A percentile compares a stretch with the other conserved stretches of the same genome.
Conservation (phyloP, 2,329 filamentous ascomycete genomes). For the Arthrobotrys musiformis region DNA sequence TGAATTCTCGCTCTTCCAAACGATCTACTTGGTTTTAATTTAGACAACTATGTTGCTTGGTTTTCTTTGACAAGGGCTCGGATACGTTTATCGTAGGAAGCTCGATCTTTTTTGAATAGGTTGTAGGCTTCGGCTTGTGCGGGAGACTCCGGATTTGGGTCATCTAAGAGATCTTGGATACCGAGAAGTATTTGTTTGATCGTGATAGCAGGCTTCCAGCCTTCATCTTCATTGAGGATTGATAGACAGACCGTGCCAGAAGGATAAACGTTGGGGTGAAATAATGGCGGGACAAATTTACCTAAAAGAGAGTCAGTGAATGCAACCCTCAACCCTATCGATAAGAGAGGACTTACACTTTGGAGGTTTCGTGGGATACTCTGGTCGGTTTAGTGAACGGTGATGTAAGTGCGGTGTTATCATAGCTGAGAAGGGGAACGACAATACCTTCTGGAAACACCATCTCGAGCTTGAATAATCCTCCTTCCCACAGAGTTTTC, state of each 20-base stretch:
- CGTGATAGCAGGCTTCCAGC: slow-evolving; percentile 98
- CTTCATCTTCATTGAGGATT: slow-evolving; percentile 97
- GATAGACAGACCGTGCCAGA: slow-evolving; percentile 97
- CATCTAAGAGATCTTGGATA: slow-evolving; percentile 93
- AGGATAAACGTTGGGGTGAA: slow-evolving; percentile 98
- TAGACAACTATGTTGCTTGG: slow-evolving; percentile 28
- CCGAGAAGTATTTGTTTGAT: slow-evolving; percentile 97
- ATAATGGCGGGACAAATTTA: slow-evolving; percentile 95
- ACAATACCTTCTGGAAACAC: slow-evolving; percentile 87
- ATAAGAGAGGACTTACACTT: slow-evolving; percentile 76
- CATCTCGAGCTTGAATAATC: slow-evolving; percentile 92
- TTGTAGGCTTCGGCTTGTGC: slow-evolving; percentile 98
- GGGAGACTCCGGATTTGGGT: slow-evolving; percentile 95
- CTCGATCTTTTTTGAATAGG: slow-evolving; percentile 88
- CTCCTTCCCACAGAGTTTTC: slow-evolving; percentile 98
- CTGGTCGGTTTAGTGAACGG: slow-evolving; percentile 65
- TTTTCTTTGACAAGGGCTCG: slow-evolving; percentile 77
- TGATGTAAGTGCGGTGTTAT: slow-evolving; percentile 24
- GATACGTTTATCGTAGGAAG: slow-evolving; percentile 88
- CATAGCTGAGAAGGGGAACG: not conserved
- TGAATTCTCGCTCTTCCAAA: not conserved
- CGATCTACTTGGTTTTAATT: not conserved
- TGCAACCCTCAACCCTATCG: too few species aligned
- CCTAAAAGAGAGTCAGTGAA: slow-evolving; percentile 68
- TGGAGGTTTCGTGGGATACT: slow-evolving; percentile 97